A percentile compares a stretch with the other conserved stretches of the same genome.
phyloP scores from a whole-genome alignment of 441 rosid species.

The Adansonia madagascariensis region DNA sequence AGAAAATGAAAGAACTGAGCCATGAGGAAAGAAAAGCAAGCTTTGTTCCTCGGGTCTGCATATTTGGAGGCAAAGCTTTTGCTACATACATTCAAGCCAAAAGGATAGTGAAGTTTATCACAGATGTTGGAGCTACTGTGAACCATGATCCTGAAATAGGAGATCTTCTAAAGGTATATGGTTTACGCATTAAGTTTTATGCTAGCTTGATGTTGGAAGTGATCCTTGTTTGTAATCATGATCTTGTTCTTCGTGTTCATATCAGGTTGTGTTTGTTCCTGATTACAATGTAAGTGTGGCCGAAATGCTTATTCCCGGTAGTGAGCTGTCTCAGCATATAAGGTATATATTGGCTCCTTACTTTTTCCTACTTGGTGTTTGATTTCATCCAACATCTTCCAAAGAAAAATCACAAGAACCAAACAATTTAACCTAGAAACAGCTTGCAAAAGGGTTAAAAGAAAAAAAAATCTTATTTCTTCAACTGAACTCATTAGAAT shows the following conservation, averaged over 20 bases:
- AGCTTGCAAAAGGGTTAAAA: not conserved
- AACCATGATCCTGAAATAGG: conserved; percentile 90
- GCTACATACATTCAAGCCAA: conserved; percentile 93
- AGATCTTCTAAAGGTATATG: conserved; percentile 73
- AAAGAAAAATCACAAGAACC: not conserved
- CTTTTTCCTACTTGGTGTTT: conserved; percentile 7
- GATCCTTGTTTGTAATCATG: not conserved
- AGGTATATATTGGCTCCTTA: conserved; percentile 49
- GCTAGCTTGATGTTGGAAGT: conserved; percentile 8
- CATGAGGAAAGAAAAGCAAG: conserved; percentile 60
- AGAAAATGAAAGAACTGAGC: conserved; percentile 90
- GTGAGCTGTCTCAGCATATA: conserved; percentile 97
- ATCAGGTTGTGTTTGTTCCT: conserved; percentile 86
- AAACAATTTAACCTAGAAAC: not conserved
- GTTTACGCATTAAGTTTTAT: not conserved
- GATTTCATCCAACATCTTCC: not conserved
- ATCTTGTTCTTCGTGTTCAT: conserved; percentile 11
- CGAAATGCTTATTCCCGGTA: conserved; percentile 89
- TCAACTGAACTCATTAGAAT: not conserved
- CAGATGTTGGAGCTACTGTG: conserved; percentile 87
- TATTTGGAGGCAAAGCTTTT: conserved; percentile 97
- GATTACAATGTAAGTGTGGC: conserved; percentile 97
- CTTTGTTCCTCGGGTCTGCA: conserved; percentile 86
- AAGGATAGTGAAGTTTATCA: conserved; percentile 90
- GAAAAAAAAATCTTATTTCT: not conserved